These are phyloP conservation scores for Salix exigua DNA, from an alignment of 345 rosid species.

Conservation along the genomic window DNA sequence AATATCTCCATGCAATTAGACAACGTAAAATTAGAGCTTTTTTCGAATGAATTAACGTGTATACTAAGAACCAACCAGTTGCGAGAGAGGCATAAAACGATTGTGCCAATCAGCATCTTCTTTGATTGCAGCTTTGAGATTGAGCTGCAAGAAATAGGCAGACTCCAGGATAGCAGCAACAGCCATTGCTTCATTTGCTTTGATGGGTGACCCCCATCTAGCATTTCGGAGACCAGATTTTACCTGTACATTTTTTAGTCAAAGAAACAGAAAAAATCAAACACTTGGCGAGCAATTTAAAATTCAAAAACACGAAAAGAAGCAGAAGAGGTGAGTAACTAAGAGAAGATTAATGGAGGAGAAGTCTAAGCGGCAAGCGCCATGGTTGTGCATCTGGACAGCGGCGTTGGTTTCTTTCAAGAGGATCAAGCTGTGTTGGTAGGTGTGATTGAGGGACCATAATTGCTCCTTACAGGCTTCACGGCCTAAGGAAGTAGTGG, in stretches of 20 bases:
- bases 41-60: conserved; percentile 5
- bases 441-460: conserved; percentile 56
- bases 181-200: conserved; percentile 60
- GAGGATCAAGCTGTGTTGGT: conserved; percentile 64
- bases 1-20: background rate
- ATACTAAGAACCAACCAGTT: conserved; percentile 38
- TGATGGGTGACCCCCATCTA: conserved; percentile 39
- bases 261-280: conserved; percentile 4
- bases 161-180: conserved; percentile 54
- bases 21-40: background rate
- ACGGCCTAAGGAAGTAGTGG: conserved; percentile 71
- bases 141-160: conserved; percentile 58
- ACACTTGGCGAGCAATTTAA: background rate
- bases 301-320: no score
- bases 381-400: conserved; percentile 63
- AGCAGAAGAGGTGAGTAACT: conserved; percentile 24
- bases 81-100: conserved; percentile 70
- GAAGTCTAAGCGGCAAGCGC: conserved; percentile 62
- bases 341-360: conserved; percentile 43
- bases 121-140: conserved; percentile 61
- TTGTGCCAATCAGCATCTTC: conserved; percentile 63
- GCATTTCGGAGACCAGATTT: conserved; percentile 49
- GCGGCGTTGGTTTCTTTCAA: conserved; percentile 80
- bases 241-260: conserved; percentile 34
- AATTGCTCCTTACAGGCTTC: conserved; percentile 62